These are phyloP conservation scores for Raphanus raphanistrum DNA, from an alignment of 345 rosid genomes.

Conservation along the genomic window DNA sequence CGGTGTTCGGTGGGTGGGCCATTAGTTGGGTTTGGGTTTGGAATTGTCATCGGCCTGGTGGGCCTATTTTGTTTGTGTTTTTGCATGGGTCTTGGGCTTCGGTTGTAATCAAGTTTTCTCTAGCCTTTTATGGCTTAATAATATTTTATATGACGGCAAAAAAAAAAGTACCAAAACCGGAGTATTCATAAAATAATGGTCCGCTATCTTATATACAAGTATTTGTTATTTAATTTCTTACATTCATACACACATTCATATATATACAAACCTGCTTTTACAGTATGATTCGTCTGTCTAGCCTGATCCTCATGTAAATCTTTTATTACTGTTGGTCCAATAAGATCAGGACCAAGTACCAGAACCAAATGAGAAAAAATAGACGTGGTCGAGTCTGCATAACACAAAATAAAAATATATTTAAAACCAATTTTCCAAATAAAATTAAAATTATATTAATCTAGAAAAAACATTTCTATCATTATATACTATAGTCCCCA, in stretches of 20 bases:
- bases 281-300: neutral
- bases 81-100: too few relatives aligned
- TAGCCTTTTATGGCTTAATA: too few relatives aligned
- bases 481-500: neutral
- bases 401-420: neutral
- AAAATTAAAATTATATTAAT: neutral
- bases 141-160: too few relatives aligned
- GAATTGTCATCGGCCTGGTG: too few relatives aligned
- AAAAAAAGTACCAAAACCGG: too few relatives aligned
- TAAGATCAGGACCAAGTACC: neutral
- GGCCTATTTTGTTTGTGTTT: too few relatives aligned
- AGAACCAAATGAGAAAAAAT: neutral
- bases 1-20: too few relatives aligned
- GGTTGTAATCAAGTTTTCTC: too few relatives aligned
- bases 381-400: neutral
- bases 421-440: neutral
- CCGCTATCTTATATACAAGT: neutral
- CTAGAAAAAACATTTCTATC: neutral
- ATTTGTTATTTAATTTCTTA: neutral
- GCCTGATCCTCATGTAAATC: neutral
- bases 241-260: neutral
- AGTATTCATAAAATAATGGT: neutral
- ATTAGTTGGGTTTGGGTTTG: too few relatives aligned
- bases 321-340: neutral
- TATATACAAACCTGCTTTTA: neutral